Percentiles rank a stretch among this genome's conserved stretches.
Evolutionary conservation across 352 stramenopile genomes (phyloP).

Genomic region (Pythium rishiriense): DNA sequence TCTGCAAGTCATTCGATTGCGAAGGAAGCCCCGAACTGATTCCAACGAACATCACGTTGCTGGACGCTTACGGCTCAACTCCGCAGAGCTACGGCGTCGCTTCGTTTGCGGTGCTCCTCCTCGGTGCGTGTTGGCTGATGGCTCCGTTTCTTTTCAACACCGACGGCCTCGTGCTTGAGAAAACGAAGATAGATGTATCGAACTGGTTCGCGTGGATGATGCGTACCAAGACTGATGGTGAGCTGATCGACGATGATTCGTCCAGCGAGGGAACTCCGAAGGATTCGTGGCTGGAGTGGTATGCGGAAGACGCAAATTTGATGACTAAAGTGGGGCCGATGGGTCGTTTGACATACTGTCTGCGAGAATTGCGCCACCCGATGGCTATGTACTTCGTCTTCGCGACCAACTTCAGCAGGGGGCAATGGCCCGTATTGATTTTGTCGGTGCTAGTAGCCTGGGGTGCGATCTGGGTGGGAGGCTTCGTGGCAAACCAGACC

Average conservation of each 20-base stretch:
- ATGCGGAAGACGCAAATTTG: conserved; percentile 65
- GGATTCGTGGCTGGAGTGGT: conserved; percentile 79
- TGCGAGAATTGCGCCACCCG: conserved; percentile 78
- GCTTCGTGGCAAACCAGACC: conserved; percentile 43
- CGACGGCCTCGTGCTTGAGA: conserved; percentile 82
- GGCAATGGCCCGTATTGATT: conserved; percentile 47
- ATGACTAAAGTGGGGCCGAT: conserved; percentile 68
- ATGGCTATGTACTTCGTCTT: conserved; percentile 86
- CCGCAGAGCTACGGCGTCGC: conserved; percentile 84
- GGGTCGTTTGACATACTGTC: conserved; percentile 70
- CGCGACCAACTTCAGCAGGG: conserved; percentile 69
- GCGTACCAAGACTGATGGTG: conserved; percentile 46
- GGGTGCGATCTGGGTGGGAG: conserved; percentile 39
- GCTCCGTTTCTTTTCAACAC: conserved; percentile 89
- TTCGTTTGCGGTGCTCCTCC: conserved; percentile 86
- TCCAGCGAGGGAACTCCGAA: conserved; percentile 45
- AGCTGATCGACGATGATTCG: conserved; percentile 38
- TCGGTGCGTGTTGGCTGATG: conserved; percentile 76
- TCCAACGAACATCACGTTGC: conserved; percentile 65
- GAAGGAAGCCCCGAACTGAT: conserved; percentile 34
- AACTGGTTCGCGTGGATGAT: conserved; percentile 87
- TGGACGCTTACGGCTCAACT: conserved; percentile 78
- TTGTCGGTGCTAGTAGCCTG: conserved; percentile 13
- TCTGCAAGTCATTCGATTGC: conserved; percentile 43
- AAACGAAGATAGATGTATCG: conserved; percentile 76